Evolutionary conservation across 2,329 filamentous ascomycete genomes (phyloP).

Genomic region (Trichothecium sympodiale): DNA sequence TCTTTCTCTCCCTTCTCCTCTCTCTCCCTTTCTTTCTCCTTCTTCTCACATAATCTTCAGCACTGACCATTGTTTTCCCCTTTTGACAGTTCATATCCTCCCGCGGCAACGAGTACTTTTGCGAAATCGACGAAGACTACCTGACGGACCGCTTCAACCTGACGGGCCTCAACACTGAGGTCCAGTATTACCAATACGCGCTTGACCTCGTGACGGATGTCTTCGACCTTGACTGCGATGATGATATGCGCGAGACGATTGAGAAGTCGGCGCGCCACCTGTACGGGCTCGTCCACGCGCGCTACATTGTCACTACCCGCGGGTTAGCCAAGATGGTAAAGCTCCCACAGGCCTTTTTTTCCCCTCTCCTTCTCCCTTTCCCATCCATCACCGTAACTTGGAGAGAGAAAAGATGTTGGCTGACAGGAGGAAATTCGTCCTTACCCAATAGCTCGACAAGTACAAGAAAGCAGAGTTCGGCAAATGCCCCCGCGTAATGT

Average conservation of each 20-base stretch:
- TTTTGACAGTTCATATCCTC: constrained; percentile 84
- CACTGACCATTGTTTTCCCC: not conserved
- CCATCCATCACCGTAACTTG: too few species aligned
- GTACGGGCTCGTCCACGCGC: constrained; percentile 89
- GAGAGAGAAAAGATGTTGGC: too few species aligned
- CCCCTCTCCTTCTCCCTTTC: not conserved
- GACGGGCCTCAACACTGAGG: constrained; percentile 91
- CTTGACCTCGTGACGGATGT: constrained; percentile 95
- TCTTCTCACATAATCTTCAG: not conserved
- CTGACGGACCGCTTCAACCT: constrained; percentile 96
- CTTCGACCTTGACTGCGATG: constrained; percentile 96
- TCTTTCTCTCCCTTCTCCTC: not conserved
- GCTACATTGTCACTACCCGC: constrained; percentile 92
- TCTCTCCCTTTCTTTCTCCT: not conserved
- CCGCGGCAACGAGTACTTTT: constrained; percentile 97
- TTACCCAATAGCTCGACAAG: constrained; percentile 70
- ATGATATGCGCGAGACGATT: constrained; percentile 95
- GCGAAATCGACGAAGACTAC: constrained; percentile 99
- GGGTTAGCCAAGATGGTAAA: constrained; percentile 90
- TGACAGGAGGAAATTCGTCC: too few species aligned
- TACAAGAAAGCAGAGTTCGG: constrained; percentile 98
- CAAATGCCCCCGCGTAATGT: constrained; percentile 94
- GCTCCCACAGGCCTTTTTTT: constrained; percentile 12
- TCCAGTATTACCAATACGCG: constrained; percentile 98
- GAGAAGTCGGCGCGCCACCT: constrained; percentile 94